Percentiles rank a stretch among this genome's conserved stretches.
phyloP scores from a whole-genome alignment of 179 eudicot species.

The Corrigiola litoralis region DNA sequence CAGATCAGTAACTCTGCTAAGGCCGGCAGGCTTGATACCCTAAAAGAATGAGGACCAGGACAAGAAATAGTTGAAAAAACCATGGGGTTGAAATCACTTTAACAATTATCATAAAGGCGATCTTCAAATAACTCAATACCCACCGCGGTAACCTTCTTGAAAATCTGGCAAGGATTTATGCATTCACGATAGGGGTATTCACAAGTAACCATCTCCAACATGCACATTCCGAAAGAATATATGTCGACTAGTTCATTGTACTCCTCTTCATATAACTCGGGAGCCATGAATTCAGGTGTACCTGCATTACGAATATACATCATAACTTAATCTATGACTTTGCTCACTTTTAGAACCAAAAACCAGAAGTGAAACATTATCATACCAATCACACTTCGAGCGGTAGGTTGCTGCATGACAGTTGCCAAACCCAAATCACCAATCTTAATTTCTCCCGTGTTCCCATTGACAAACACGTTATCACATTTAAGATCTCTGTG shows the following conservation, averaged over 20 bases:
- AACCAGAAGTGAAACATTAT: background rate
- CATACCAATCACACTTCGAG: constrained; percentile 63
- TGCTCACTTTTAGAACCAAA: background rate
- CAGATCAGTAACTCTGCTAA: constrained; percentile 47
- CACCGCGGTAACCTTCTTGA: constrained; percentile 71
- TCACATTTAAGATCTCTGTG: constrained; percentile 90
- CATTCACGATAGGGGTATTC: constrained; percentile 84
- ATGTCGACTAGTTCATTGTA: constrained; percentile 79
- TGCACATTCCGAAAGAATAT: constrained; percentile 91
- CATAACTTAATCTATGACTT: too few species aligned
- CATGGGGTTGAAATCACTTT: too few species aligned
- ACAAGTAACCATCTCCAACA: constrained; percentile 75
- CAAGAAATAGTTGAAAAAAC: background rate
- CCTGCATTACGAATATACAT: constrained; percentile 52
- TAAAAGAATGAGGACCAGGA: constrained; percentile 16
- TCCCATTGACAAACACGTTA: constrained; percentile 80
- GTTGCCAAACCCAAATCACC: constrained; percentile 88
- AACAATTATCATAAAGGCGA: background rate
- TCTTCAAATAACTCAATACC: constrained; percentile 13
- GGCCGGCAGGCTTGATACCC: constrained; percentile 73
- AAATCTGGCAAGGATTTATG: constrained; percentile 65
- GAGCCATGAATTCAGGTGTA: constrained; percentile 97
- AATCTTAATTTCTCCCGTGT: constrained; percentile 76
- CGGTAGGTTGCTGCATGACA: constrained; percentile 59
- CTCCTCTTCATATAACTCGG: constrained; percentile 81